These are phyloP conservation scores for Solanum chaucha DNA, from an alignment of 257 asterid genomes.

Conservation along the genomic window DNA sequence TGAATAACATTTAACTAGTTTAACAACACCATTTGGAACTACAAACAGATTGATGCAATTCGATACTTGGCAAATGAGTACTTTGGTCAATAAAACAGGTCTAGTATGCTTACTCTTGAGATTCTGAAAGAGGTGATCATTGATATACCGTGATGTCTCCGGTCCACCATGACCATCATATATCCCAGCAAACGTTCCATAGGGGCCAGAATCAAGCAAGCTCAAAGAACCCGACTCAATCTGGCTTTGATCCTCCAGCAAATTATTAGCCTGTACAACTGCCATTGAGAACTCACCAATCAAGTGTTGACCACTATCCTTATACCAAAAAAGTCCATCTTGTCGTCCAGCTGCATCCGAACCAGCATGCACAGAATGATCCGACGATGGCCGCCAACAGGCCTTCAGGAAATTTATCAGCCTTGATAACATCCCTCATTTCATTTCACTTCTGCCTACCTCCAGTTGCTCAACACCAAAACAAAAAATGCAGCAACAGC, in stretches of 20 bases:
- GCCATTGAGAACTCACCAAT: conserved; percentile 47
- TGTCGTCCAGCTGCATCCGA: conserved; percentile 34
- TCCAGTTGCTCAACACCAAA: conserved; percentile 28
- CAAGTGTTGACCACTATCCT: conserved; percentile 36
- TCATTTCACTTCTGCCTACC: conserved; percentile 29
- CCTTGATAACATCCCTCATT: conserved; percentile 55
- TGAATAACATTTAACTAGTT: neutral
- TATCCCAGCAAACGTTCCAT: conserved; percentile 39
- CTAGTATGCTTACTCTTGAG: conserved; percentile 27
- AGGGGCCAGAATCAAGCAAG: conserved; percentile 36
- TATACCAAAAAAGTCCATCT: conserved; percentile 47
- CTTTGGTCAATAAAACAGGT: neutral
- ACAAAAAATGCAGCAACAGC: conserved; percentile 15
- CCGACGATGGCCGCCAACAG: conserved; percentile 37
- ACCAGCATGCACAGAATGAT: conserved; percentile 14
- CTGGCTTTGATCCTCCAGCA: conserved; percentile 51
- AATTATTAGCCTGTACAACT: conserved; percentile 46
- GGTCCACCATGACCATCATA: conserved; percentile 54
- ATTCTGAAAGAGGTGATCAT: conserved; percentile 34
- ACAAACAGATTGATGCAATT: neutral
- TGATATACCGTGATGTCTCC: conserved; percentile 38
- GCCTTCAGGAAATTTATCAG: conserved; percentile 37
- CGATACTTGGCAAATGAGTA: neutral
- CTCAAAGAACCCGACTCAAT: conserved; percentile 40
- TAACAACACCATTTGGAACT: neutral